Conservation (phyloP, 2,329 filamentous ascomycete species). For the Chrysoporthe austroafricana region DNA sequence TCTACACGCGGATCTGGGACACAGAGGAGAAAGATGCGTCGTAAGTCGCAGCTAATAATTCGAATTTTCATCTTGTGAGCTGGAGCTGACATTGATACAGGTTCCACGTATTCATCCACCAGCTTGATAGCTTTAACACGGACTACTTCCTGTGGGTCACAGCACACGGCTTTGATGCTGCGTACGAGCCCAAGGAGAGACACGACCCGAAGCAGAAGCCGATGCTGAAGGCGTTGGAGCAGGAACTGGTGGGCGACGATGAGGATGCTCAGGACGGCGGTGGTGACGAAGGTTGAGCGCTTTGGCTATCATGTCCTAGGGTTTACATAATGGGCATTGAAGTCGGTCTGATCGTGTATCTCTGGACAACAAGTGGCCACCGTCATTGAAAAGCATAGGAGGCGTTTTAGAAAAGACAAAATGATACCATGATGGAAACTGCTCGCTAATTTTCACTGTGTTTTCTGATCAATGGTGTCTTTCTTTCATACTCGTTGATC, state of each 20-base stretch:
- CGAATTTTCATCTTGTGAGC: neutral
- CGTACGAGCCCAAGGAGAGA: slow-evolving; percentile 51
- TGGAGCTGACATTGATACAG: slow-evolving; percentile 43
- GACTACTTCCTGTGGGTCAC: slow-evolving; percentile 77
- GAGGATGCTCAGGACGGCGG: slow-evolving; percentile 53
- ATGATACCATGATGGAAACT: slow-evolving; percentile 10
- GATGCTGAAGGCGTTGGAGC: slow-evolving; percentile 45
- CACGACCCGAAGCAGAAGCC: slow-evolving; percentile 36
- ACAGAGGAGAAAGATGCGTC: slow-evolving; percentile 86
- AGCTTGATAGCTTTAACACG: slow-evolving; percentile 74
- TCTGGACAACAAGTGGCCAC: neutral
- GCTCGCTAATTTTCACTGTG: too few relatives aligned
- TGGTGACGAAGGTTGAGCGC: slow-evolving; percentile 31
- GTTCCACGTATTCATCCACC: slow-evolving; percentile 78
- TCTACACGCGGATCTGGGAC: slow-evolving; percentile 89
- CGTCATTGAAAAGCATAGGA: neutral
- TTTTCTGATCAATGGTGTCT: neutral
- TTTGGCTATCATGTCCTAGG: neutral
- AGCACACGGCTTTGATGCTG: slow-evolving; percentile 67
- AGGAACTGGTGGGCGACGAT: slow-evolving; percentile 56
- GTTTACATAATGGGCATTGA: neutral
- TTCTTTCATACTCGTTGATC: neutral
- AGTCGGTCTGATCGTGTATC: too few relatives aligned
- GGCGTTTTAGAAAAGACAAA: neutral
- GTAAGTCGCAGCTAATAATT: slow-evolving; percentile 58